Evolutionary conservation across 805 yeast genomes (phyloP).

Genomic region (Pichia manshurica): DNA sequence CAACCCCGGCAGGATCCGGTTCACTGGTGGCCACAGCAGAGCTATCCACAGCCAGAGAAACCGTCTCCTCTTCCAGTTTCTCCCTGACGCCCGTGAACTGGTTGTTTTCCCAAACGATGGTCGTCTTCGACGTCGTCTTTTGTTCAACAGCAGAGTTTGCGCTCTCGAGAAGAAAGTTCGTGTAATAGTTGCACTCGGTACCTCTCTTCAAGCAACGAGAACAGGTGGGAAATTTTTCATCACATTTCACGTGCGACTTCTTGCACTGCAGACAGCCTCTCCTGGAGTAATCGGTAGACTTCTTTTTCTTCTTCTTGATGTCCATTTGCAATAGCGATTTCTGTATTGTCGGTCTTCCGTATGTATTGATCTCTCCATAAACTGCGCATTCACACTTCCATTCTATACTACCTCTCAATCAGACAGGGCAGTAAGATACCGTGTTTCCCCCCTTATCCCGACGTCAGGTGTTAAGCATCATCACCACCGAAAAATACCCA

Average conservation of each 20-base stretch:
- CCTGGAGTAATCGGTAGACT: conserved; percentile 12
- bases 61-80: no score
- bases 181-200: conserved; percentile 6
- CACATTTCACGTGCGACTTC: conserved; percentile 17
- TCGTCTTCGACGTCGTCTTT: neutral
- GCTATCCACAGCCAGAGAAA: no score
- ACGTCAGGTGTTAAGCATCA: no score
- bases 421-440: no score
- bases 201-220: conserved; percentile 11
- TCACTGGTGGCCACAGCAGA: no score
- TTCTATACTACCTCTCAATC: no score
- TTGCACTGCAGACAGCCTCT: conserved; percentile 15
- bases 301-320: conserved; percentile 1
- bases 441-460: no score
- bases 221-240: conserved; percentile 14
- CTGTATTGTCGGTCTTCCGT: no score
- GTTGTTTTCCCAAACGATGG: conserved; percentile 2
- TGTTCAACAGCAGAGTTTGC: neutral
- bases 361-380: no score
- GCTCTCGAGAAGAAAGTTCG: conserved; percentile 10
- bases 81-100: no score
- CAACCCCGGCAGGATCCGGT: no score
- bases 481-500: neutral
- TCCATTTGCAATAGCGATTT: neutral
- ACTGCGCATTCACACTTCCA: no score